phyloP scores from a whole-genome alignment of 2,329 filamentous ascomycete species.

The Dissoconium aciculare region DNA sequence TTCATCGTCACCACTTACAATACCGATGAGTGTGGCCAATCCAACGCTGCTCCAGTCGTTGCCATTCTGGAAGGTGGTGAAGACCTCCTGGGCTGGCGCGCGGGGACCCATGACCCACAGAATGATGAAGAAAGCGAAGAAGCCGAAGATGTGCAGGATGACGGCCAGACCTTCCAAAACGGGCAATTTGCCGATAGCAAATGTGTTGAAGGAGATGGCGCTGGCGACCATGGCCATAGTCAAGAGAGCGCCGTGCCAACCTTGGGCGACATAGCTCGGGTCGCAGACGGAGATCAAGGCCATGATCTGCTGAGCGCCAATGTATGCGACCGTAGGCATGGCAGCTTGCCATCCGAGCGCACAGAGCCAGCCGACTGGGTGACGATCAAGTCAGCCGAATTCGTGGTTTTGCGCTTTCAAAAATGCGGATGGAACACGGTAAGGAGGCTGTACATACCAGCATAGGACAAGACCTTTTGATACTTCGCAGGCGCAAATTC shows the following conservation, averaged over 20 bases:
- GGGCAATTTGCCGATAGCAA: conserved; percentile 18
- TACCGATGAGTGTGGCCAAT: conserved; percentile 16
- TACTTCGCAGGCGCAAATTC: conserved; percentile 27
- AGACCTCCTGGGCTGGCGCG: conserved; percentile 11
- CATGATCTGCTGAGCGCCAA: conserved; percentile 17
- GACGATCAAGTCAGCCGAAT: too few relatives aligned
- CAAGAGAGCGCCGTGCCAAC: conserved; percentile 13
- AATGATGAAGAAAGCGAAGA: conserved; percentile 18
- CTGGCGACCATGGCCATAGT: conserved; percentile 14
- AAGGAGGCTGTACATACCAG: too few relatives aligned
- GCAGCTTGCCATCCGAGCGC: conserved; percentile 20
- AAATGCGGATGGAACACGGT: too few relatives aligned
- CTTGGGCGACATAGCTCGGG: conserved; percentile 12
- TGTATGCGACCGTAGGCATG: conserved; percentile 17
- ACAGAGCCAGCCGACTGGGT: conserved; percentile 28
- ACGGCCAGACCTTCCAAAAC: conserved; percentile 19
- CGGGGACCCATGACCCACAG: conserved; percentile 18
- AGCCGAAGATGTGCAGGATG: conserved; percentile 18
- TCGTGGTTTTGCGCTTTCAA: too few relatives aligned
- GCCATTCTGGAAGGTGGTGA: conserved; percentile 15
- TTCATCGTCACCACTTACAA: too few relatives aligned
- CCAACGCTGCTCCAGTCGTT: conserved; percentile 15
- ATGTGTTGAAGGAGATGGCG: conserved; percentile 20
- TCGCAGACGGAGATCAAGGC: conserved; percentile 17
- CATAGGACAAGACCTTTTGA: conserved; percentile 28